These are phyloP conservation scores for Sporothrix luriei DNA, from an alignment of 2,329 filamentous ascomycete species.

Conservation along the genomic window DNA sequence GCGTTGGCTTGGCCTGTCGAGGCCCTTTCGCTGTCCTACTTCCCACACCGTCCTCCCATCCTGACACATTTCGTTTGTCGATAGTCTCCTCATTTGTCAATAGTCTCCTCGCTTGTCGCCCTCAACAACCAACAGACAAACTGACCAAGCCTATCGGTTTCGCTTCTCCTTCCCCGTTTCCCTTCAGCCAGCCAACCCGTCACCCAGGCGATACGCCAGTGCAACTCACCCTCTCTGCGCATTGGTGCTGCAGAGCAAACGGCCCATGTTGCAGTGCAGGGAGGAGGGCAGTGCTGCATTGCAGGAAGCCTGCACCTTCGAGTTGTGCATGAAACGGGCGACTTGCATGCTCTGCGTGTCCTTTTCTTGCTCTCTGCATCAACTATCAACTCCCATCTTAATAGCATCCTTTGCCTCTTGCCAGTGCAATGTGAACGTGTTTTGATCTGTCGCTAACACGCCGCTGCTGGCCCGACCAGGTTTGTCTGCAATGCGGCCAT, in stretches of 20 bases:
- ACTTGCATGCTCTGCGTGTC: not conserved
- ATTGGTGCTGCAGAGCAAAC: not conserved
- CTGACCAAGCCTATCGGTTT: not conserved
- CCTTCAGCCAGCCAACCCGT: not conserved
- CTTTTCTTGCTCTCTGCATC: not conserved
- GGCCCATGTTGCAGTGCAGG: slow-evolving; percentile 19
- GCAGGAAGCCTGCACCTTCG: not conserved
- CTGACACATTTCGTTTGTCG: not conserved
- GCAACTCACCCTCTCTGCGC: not conserved
- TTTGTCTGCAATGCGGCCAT: not conserved
- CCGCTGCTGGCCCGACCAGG: not conserved
- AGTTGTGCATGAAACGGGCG: not conserved
- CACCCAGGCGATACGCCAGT: slow-evolving; percentile 10
- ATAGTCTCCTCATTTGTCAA: slow-evolving; percentile 1
- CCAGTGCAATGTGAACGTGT: not conserved
- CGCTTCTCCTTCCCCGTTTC: not conserved
- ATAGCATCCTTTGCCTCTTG: not conserved
- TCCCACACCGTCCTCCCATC: not conserved
- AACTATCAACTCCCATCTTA: not conserved
- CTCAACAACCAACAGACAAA: slow-evolving; percentile 14
- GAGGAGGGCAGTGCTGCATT: slow-evolving; percentile 13
- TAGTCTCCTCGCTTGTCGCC: not conserved
- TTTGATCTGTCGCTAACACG: not conserved
- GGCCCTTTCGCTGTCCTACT: not conserved
- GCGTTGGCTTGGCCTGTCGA: not conserved